Base-by-base conservation (phyloP, 2,329 filamentous ascomycete species). In the Lomentospora prolificans region DNA sequence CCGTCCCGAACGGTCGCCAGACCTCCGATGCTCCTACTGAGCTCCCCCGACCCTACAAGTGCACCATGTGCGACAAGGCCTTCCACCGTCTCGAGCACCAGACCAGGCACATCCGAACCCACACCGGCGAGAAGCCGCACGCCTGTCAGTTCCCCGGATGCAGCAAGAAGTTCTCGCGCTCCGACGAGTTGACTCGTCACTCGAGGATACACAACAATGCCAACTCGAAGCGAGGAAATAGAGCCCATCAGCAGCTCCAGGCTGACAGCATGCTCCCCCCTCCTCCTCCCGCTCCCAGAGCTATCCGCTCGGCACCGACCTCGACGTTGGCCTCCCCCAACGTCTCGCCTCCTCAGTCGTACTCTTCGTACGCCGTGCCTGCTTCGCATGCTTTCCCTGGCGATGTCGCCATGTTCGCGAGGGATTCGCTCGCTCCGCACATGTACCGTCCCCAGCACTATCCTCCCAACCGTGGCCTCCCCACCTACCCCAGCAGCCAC, bases 171-270 rank as follows among this genome's bases (percentile, higher is more conserved):
- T 97, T 99, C 76, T 95, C 89, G 61, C 86, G 92, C 61, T 96
- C 92, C 10, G 92, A 99, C 68, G 92, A 99, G 74, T 79, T 99
- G 63, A 99, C 94, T 60, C 86, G 92, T 59, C 92, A 99, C 74
- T 96, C 92, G 69, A 84, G 92, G 70, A 99, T 99, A 75, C 92
- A 99, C 81, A 96, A 89, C 82, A 99, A 97, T 74, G 92, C 94
- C 58, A 97, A 97, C 78, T 96, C 91, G 57, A 81, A 94, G 67
- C 80, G 92, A 67, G 91, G 90, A 62, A 95, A 95, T 78, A 96
- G 96, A 77, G 83, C 71, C 27, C 76, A 79, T 62, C 71, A 76
- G 56, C 67, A 70, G 57, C 66, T 67, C 51, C 69, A 70, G 61
- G 71, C 72, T 55, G 70, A 84, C 72, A 77, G 74, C 62, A 87